Evolutionary conservation across 2,329 filamentous ascomycete genomes (phyloP), one percentile per base, ranked within the genome.

Genomic region (Ascochyta fabae): DNA sequence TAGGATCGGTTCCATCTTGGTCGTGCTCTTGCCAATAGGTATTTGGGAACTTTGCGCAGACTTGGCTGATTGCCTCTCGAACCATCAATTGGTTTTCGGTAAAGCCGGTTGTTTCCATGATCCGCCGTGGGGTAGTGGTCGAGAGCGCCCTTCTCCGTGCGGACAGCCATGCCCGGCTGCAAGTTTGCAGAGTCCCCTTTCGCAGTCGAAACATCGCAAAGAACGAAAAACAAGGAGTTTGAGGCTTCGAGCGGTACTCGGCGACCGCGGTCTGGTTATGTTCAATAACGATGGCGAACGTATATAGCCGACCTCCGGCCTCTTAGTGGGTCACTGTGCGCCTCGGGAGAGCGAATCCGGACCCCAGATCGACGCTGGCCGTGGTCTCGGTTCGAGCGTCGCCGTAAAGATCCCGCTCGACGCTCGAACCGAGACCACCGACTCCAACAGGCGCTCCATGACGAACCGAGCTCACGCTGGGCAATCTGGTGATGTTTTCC

Each of bases 1-100:
- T 83, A 0, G 91, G 91, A 71, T 94, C 89, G 55, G 84, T 80
- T 60, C 87, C 87, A 5, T 81, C 81, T 60, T 90, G 84, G 69
- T 95, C 91, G 60, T 81, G 87, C 48, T 89, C 83, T 64, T 86
- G 87, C 90, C 90, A 94, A 75, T 93, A 94, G 58, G 73, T 75
- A 64, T 91, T 88, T 15, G 89, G 85, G 59, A 91, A 94, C 9
- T 85, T 80, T 1, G 86, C 79, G 72, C 90, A 93, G 24, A 93
- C 80, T 23, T 88, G 85, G 3, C 79, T 76, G 19, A 93, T 82
- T 0, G 89, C 86, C 56, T 92, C 87, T 33, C 89, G 83, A 4
- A 94, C 90, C 48, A 83, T 86, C 41, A 92, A 69, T 66, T 94
- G 89, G 44, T 86, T 87, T 40, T 90, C 86, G 0, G 86, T 88